Base-by-base conservation (phyloP, 257 asterid species). In the Penstemon newberryi region DNA sequence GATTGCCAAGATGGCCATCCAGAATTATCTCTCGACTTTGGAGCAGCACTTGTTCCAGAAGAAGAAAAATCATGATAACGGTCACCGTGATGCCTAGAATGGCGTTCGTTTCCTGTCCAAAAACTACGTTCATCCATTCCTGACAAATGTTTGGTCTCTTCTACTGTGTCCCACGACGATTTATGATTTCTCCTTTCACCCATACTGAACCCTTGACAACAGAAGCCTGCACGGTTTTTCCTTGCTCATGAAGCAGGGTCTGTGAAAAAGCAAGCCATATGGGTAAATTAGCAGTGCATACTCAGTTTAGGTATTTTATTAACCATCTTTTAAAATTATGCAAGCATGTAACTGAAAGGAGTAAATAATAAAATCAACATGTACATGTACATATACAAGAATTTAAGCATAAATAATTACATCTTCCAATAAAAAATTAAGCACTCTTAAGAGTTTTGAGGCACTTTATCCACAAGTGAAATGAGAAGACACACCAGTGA, bases 121-220 rank as follows among this genome's bases (percentile, higher is more conserved):
- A 80, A 67, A 77, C 62, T 77, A 57, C 69, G 78, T 46, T 73
- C 78, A 41, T 58, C 50, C 46, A 69, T 65, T 54, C 79, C 77
- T 10, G 85, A 45, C 51, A 65, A 69, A 43, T 61, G 68, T 63
- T 62, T 78, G 38, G 69, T 59, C 59, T 82, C 91, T 4, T 70
- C 87, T 67, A 71, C 86, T 66, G 50, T 63, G 65, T 86, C 92
- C 92, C 96, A 85, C 70, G 76, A 61, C 39, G 95, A 79, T 71
- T 73, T 85, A 66, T 87, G 96, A 75, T 83, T 80, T 80, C 89
- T 84, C 68, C 81, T 80, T 66, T 85, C 92, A 66, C 85, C 87
- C 96, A 90, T 90, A 47, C 71, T 64, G 70, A 77, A 71, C 64
- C 70, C 70, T 62, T 41, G 66, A 71, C 70, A 78, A 76, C 37